Conservation (phyloP, 495 filamentous ascomycete genomes). For the Parachaetomium inaequale region DNA sequence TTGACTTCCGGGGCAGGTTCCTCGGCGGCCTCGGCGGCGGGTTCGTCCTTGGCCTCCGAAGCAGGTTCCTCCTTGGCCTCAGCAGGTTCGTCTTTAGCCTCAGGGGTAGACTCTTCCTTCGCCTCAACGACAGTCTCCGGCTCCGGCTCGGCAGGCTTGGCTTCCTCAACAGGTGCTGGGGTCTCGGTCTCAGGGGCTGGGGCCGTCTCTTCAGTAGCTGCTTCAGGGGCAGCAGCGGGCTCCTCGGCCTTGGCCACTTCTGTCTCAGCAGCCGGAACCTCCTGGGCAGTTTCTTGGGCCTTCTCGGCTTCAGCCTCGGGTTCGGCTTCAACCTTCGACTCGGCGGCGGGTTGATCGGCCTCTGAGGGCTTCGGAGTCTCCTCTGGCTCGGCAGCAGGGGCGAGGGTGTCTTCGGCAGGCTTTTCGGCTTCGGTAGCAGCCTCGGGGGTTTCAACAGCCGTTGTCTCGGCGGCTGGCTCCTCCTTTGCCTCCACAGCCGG, state of each 20-base stretch:
- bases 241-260: conserved; percentile 3
- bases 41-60: conserved; percentile 1
- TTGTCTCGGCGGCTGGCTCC: background rate
- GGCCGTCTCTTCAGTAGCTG: background rate
- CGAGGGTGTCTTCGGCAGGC: conserved; percentile 3
- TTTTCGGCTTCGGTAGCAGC: background rate
- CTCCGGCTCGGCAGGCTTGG: background rate
- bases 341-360: background rate
- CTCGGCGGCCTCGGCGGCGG: background rate
- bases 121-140: conserved; percentile 12
- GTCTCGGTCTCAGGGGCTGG: background rate
- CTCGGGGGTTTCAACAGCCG: background rate
- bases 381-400: conserved; percentile 8
- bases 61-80: conserved; percentile 14
- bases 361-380: conserved; percentile 6
- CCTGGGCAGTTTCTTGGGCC: background rate
- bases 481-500: background rate
- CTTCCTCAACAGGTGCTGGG: background rate
- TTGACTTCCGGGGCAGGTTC: conserved; percentile 5
- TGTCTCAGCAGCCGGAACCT: background rate
- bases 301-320: background rate
- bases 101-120: conserved; percentile 10
- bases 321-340: background rate
- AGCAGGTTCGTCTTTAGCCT: background rate
- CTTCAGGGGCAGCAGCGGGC: background rate